Base-by-base conservation (phyloP, 768 basidiomycete genomes). In the Cystofilobasidium macerans region DNA sequence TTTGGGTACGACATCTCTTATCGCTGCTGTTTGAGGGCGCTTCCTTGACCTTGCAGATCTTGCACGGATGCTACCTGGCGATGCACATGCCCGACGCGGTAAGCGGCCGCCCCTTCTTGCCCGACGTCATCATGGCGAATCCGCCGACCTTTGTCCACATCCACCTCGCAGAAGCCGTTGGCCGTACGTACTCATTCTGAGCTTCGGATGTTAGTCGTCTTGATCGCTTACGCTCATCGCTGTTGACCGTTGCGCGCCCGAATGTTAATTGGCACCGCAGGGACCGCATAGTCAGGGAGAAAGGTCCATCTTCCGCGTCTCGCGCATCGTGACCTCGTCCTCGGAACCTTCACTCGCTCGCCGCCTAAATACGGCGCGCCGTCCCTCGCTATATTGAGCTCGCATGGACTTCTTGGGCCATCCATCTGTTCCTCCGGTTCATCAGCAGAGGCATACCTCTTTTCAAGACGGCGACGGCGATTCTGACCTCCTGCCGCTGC, bases 121-220 rank as follows among this genome's bases (percentile, higher is more conserved):
- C 82, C 1, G 84, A 86, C 70, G 84, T 84, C 0, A 83, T 86
- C 48, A 84, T 86, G 54, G 81, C 81, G 40, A 86, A 86, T 71
- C 85, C 85, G n/a, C 85, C 85, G 0, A 78, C 82, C 7, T 86
- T 86, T 68, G 84, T 82, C 0, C 84, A 85, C 74, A 73, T 84
- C 5, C 84, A 85, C 67, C 82, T 84, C 58, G 84, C 84, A 1
- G 84, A 86, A 71, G 83, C 83, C 9, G 72, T 85, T 3, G 84
- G 84, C 1, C 78, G 62, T 64, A 30, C 42, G 62, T 57, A 18
- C 5, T 28, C 2, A 73, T 28, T 54, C 28, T 65, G 70, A 38
- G 70, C 69, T 9, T 69, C 69, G 48, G 65, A 69, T 30, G 66
- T 57, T 4, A 69, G 70, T 54, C 69, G 69, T 13, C 70, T n/a